A percentile compares a stretch with the other conserved stretches of the same genome.
These are phyloP conservation scores for Juglanconis oblonga DNA, from an alignment of 2,329 filamentous ascomycete genomes.

Conservation along the genomic window DNA sequence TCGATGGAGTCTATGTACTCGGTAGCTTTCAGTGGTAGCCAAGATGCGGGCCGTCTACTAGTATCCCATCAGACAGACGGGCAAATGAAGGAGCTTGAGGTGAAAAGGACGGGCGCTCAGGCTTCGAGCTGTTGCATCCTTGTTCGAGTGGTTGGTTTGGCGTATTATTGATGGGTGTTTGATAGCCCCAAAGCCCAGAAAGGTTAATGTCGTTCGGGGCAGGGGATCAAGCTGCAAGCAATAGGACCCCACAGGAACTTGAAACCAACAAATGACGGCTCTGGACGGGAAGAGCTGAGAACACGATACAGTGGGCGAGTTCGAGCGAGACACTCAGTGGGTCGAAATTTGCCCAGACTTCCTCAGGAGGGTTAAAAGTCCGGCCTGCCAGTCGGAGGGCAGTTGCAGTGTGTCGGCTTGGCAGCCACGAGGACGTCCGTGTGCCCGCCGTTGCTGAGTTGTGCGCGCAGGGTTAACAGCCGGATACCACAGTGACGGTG, in stretches of 20 bases:
- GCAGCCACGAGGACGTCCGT: neutral
- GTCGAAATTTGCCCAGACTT: neutral
- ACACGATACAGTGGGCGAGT: too few relatives aligned
- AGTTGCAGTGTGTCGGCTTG: neutral
- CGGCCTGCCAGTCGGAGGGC: too few relatives aligned
- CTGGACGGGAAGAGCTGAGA: neutral
- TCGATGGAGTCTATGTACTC: neutral
- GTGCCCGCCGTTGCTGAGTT: neutral
- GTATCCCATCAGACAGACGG: neutral
- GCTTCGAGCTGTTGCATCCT: constrained; percentile 12
- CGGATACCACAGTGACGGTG: neutral
- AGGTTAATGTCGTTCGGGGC: constrained; percentile 1
- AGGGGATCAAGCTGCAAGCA: neutral
- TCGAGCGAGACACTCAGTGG: too few relatives aligned
- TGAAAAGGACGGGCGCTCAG: neutral
- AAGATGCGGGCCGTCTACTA: neutral
- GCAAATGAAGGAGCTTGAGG: neutral
- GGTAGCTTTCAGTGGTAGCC: neutral
- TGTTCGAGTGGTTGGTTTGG: neutral
- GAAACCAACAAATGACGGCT: neutral
- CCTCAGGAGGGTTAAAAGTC: neutral
- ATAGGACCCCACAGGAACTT: neutral
- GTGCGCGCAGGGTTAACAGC: neutral
- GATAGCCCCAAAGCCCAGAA: constrained; percentile 7
- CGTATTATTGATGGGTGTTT: constrained; percentile 2